A percentile compares a stretch with the other conserved stretches of the same genome.
These are phyloP conservation scores for Curvularia eragrostidis DNA, from an alignment of 2,329 filamentous ascomycete species.

Conservation along the genomic window DNA sequence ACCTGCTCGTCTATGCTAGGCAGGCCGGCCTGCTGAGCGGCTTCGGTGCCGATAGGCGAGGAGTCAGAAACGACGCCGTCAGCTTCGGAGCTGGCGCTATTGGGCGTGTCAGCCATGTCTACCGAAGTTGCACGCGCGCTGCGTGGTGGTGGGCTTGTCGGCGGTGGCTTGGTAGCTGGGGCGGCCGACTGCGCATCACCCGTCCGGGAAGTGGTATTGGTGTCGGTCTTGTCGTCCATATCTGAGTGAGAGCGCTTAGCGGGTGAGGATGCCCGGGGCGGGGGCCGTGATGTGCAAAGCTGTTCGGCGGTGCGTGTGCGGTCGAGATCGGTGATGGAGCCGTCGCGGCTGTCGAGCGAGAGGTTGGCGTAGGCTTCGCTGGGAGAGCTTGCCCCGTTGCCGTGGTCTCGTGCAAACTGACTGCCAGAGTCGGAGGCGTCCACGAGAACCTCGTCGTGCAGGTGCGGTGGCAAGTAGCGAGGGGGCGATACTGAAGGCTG, in stretches of 20 bases:
- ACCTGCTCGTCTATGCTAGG: slow-evolving; percentile 70
- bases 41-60: slow-evolving; percentile 23
- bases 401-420: slow-evolving; percentile 41
- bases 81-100: slow-evolving; percentile 38
- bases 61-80: slow-evolving; percentile 36
- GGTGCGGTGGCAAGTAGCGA: slow-evolving; percentile 63
- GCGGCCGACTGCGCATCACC: slow-evolving; percentile 37
- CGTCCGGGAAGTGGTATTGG: slow-evolving; percentile 5
- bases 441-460: slow-evolving; percentile 58
- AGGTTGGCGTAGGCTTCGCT: slow-evolving; percentile 62
- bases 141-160: slow-evolving; percentile 26
- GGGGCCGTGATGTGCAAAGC: slow-evolving; percentile 24
- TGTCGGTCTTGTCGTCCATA: slow-evolving; percentile 54
- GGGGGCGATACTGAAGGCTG: slow-evolving; percentile 50
- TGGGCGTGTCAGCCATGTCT: slow-evolving; percentile 52
- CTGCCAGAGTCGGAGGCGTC: slow-evolving; percentile 42
- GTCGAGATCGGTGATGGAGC: slow-evolving; percentile 37
- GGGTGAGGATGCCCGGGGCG: slow-evolving; percentile 58
- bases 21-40: slow-evolving; percentile 25
- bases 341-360: slow-evolving; percentile 55
- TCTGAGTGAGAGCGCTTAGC: slow-evolving; percentile 63
- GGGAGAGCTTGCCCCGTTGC: slow-evolving; percentile 55
- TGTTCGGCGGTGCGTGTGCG: slow-evolving; percentile 29
- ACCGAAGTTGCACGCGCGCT: slow-evolving; percentile 50
- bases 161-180: slow-evolving; percentile 35